Evolutionary conservation across 306 rosid species (phyloP), one percentile per base, ranked within the genome.

Genomic region (Lathyrus sativus): DNA sequence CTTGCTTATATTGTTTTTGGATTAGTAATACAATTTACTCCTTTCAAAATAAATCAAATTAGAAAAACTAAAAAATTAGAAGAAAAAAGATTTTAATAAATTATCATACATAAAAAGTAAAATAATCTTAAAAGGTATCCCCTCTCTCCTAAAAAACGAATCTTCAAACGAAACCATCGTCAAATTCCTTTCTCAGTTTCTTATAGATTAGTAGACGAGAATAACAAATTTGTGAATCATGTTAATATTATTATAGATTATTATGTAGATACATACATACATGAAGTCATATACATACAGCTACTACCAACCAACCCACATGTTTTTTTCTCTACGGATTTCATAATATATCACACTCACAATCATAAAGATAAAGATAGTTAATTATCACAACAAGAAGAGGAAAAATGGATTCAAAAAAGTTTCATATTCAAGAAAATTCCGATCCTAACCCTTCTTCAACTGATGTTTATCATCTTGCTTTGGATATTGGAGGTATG

Each of bases 401-500:
- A n/a, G 4, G 4, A 45, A 31, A 28, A 31, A 62, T 88, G 97
- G 93, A 88, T 83, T 76, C 41, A 26, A 73, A 19, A 19, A 45
- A 64, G 72, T 29, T 53, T 64, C 79, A 63, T 39, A 66, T 37
- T 63, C 57, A 64, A 38, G 53, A 45, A 28, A 69, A 57, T 61
- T 86, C 80, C 17, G 85, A 87, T 60, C 69, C 48, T 54, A 73
- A 66, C 18, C 74, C 70, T 11, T 75, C 70, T 68, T 71, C 65
- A 31, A 72, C 44, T 62, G 77, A 55, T 53, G 82, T 82, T 22
- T 84, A 90, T 82, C 95, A 91, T 71, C 82, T 89, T 54, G 91
- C 97, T 80, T 44, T 91, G 75, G 97, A 91, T 77, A 89, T 91
- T 76, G 96, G 98, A 74, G 98, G 96, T 84, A 70, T 71, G 65